Base-by-base conservation (phyloP, 306 rosid genomes). In the Glycine soja region DNA sequence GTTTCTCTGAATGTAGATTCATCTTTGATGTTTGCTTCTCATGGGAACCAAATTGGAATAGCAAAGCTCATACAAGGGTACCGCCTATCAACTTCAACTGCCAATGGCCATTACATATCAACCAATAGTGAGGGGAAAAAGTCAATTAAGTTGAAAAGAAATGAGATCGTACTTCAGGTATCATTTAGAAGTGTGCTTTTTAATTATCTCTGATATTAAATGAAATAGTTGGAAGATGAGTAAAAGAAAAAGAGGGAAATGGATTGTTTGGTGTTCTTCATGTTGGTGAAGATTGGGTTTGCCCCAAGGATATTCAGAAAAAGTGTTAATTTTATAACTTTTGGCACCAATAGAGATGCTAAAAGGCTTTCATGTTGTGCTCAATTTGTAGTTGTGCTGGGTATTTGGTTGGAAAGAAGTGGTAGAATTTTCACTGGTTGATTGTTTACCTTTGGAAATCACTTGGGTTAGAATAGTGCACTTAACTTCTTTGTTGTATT, bases 141-240 rank as follows among this genome's bases (percentile, higher is more conserved):
- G 76, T 88, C 88, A 78, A 91, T 92, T 75, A 95, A 95, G 89
- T 90, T 95, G 90, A 95, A 85, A 85, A 84, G 83, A 83, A 85
- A 89, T 47, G 98, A 95, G 90, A 89, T 86, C 85, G 97, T 92
- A 57, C 97, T 95, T 86, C 97, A 91, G 98, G 98, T 94, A 84
- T 84, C 62, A 42, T 71, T 61, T 79, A 71, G 76, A 51, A 65
- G 24, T 16, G 64, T 80, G 51, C 10, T 42, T 63, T 81, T 64
- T 53, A 13, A 30, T 56, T 72, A 67, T 56, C 54, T 46, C 32
- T 24, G 8, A 64, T 19, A 43, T 46, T 36, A 34, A 18, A 54
- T 13, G 30, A 66, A 74, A 34, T 46, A 63, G 59, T 74, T 34
- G 51, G 57, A 34, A 81, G 14, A 42, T 72, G 30, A 64, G 36